Conservation (phyloP, 768 basidiomycete genomes). For the Mycena metata region DNA sequence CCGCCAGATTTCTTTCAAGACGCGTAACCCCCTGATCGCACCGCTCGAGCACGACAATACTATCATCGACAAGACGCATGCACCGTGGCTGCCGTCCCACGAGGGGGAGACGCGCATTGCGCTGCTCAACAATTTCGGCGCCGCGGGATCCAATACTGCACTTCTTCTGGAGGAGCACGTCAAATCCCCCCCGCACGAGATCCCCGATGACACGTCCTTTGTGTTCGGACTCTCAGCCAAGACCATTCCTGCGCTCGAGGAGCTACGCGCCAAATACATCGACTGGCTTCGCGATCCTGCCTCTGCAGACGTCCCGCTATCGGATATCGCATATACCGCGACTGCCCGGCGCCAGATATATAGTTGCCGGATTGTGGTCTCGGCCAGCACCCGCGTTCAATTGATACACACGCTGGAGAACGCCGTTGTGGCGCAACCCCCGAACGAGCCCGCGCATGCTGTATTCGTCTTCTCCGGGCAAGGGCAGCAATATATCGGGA, state of each 20-base stretch:
- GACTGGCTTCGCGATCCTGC: slow-evolving; percentile 58
- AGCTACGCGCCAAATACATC: slow-evolving; percentile 62
- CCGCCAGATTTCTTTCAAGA: slow-evolving; percentile 67
- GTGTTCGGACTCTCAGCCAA: slow-evolving; percentile 77
- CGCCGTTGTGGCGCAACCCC: slow-evolving; percentile 49
- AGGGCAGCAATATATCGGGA: slow-evolving; percentile 75
- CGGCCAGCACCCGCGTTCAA: slow-evolving; percentile 59
- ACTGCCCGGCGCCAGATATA: slow-evolving; percentile 76
- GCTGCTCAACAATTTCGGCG: slow-evolving; percentile 82
- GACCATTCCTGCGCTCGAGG: slow-evolving; percentile 59
- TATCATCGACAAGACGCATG: slow-evolving; percentile 57
- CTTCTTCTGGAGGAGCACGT: slow-evolving; percentile 70
- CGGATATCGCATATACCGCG: slow-evolving; percentile 75
- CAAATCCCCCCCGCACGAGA: slow-evolving; percentile 8
- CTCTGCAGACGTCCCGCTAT: slow-evolving; percentile 45
- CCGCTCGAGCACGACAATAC: slow-evolving; percentile 62
- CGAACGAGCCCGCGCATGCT: slow-evolving; percentile 48
- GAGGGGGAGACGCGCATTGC: slow-evolving; percentile 60
- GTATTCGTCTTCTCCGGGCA: slow-evolving; percentile 84
- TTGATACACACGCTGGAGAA: slow-evolving; percentile 59
- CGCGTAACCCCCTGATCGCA: slow-evolving; percentile 69
- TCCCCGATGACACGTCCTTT: slow-evolving; percentile 42
- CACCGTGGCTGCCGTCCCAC: slow-evolving; percentile 58
- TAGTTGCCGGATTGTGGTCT: slow-evolving; percentile 64
- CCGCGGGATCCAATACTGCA: slow-evolving; percentile 77